Percentiles rank a stretch among this genome's conserved stretches.
These are phyloP conservation scores for Aspergillus japonicus DNA, from an alignment of 2,329 filamentous ascomycete species.

Conservation along the genomic window DNA sequence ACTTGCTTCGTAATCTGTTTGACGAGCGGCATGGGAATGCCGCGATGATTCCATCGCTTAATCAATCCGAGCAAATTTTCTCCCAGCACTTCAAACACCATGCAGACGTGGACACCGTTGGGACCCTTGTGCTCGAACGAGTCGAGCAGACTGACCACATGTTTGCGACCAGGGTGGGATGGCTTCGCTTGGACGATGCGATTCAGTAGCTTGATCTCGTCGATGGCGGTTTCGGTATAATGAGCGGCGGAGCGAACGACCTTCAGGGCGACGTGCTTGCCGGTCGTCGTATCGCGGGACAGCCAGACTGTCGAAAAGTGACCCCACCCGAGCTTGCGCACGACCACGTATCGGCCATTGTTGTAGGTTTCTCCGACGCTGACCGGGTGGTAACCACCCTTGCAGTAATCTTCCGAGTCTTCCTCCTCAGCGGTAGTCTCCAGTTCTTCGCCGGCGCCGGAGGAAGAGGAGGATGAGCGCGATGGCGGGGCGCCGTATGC, in stretches of 20 bases:
- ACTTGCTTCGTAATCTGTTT: slow-evolving; percentile 99
- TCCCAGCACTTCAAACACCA: slow-evolving; percentile 97
- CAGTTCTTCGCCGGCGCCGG: slow-evolving; percentile 76
- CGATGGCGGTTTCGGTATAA: slow-evolving; percentile 97
- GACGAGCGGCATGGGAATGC: slow-evolving; percentile 92
- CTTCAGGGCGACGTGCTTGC: slow-evolving; percentile 95
- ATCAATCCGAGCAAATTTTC: slow-evolving; percentile 94
- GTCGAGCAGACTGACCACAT: slow-evolving; percentile 93
- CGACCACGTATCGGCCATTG: slow-evolving; percentile 91
- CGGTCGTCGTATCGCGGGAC: slow-evolving; percentile 77
- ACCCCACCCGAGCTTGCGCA: slow-evolving; percentile 96
- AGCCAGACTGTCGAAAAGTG: slow-evolving; percentile 97
- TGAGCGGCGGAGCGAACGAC: slow-evolving; percentile 96
- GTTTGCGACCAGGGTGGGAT: slow-evolving; percentile 86
- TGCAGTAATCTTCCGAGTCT: slow-evolving; percentile 98
- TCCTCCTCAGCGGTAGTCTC: slow-evolving; percentile 97
- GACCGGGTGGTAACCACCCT: slow-evolving; percentile 96
- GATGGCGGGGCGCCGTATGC: slow-evolving; percentile 58
- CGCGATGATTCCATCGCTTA: slow-evolving; percentile 97
- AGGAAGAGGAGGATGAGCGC: slow-evolving; percentile 74
- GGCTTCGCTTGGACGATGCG: slow-evolving; percentile 95
- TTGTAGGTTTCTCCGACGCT: slow-evolving; percentile 95
- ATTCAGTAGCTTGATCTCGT: slow-evolving; percentile 97
- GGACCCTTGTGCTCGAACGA: slow-evolving; percentile 97
- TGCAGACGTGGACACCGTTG: slow-evolving; percentile 94